A percentile compares a stretch with the other conserved stretches of the same genome.
phyloP scores from a whole-genome alignment of 352 stramenopile genomes.

The Globisporangium recalcitrans region DNA sequence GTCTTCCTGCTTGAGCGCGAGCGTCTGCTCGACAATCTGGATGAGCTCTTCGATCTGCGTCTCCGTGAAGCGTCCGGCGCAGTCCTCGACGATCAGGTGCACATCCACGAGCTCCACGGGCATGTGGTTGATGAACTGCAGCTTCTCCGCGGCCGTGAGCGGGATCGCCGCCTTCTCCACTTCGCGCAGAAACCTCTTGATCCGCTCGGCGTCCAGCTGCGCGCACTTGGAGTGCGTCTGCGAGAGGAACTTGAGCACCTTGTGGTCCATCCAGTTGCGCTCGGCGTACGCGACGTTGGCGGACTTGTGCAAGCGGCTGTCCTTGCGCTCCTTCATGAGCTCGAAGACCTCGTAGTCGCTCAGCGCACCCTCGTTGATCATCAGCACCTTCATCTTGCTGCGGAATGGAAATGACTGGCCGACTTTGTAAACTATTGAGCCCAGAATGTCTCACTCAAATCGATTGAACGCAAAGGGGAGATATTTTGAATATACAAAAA shows the following conservation, averaged over 20 bases:
- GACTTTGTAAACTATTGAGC: background rate
- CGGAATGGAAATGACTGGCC: constrained; percentile 7
- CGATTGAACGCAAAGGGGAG: too few relatives aligned
- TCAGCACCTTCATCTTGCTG: constrained; percentile 73
- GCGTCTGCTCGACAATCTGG: constrained; percentile 58
- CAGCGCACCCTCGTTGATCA: constrained; percentile 75
- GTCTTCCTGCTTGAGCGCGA: constrained; percentile 28
- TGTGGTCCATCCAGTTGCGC: constrained; percentile 89
- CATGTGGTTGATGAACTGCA: constrained; percentile 85
- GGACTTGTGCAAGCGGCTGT: constrained; percentile 69
- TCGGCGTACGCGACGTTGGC: constrained; percentile 74
- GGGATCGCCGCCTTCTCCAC: constrained; percentile 39
- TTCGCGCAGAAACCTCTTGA: constrained; percentile 58
- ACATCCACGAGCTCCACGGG: constrained; percentile 81
- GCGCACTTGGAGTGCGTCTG: constrained; percentile 62
- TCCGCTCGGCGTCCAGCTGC: constrained; percentile 37
- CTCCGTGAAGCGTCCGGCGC: constrained; percentile 68
- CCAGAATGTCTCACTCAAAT: background rate
- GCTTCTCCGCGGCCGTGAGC: constrained; percentile 65
- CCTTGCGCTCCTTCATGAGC: constrained; percentile 81
- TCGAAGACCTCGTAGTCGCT: constrained; percentile 77
- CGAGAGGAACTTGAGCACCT: constrained; percentile 84
- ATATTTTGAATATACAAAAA: too few relatives aligned
- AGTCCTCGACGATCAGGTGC: constrained; percentile 83
- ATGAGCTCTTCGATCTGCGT: constrained; percentile 73